Percentiles rank a stretch among this genome's conserved stretches.
Conservation (phyloP, 2,329 filamentous ascomycete species). For the Ustulina deusta region DNA sequence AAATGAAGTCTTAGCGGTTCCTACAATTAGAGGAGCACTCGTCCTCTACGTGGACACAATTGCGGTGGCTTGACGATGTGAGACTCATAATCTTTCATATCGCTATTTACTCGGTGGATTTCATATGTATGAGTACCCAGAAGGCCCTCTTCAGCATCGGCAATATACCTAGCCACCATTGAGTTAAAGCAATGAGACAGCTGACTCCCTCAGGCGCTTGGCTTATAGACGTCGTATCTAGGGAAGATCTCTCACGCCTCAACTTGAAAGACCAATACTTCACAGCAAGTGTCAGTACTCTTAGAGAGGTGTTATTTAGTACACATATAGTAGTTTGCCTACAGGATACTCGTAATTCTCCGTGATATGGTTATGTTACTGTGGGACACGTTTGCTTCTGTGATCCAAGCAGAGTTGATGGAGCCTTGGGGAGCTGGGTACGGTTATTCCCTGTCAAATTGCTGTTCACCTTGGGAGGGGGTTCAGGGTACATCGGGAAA, state of each 20-base stretch:
- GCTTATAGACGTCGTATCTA: not conserved
- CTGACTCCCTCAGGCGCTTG: not conserved
- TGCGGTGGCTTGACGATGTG: not conserved
- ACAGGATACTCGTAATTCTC: not conserved
- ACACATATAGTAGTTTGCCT: not conserved
- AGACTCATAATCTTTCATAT: not conserved
- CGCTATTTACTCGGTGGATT: not conserved
- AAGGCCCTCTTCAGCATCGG: too few relatives aligned
- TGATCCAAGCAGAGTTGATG: too few relatives aligned
- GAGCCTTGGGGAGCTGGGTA: too few relatives aligned
- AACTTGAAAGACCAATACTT: too few relatives aligned
- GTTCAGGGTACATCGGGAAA: too few relatives aligned
- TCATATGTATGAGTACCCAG: slow-evolving; percentile 4
- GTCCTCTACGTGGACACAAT: not conserved
- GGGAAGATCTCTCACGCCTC: not conserved
- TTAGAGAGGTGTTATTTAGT: not conserved
- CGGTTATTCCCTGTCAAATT: too few relatives aligned
- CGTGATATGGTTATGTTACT: not conserved
- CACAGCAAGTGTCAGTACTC: not conserved
- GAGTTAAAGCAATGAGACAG: not conserved
- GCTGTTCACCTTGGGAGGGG: too few relatives aligned
- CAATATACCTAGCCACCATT: too few relatives aligned
- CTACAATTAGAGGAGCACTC: not conserved
- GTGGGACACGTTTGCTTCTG: too few relatives aligned
- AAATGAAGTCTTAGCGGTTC: not conserved